Conservation (phyloP, 2,329 filamentous ascomycete species). For the Beauveria scarabaeidicola region DNA sequence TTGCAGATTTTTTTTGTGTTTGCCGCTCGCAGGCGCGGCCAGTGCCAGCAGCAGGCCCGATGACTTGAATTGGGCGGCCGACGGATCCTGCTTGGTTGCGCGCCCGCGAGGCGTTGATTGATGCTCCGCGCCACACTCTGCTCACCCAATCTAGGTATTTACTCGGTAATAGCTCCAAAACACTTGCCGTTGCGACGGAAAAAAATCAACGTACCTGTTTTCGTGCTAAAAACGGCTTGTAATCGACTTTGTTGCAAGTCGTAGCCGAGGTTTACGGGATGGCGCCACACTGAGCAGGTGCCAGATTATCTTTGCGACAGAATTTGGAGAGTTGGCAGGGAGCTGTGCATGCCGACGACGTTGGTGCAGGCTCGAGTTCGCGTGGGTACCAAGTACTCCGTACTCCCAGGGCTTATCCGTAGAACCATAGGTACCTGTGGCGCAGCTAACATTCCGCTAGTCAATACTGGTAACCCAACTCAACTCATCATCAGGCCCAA, state of each 20-base stretch:
- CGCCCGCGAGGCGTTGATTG: neutral
- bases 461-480: too few relatives aligned
- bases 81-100: conserved; percentile 3
- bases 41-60: neutral
- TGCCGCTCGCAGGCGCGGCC: conserved; percentile 4
- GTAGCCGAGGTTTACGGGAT: neutral
- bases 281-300: neutral
- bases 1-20: conserved; percentile 9
- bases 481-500: too few relatives aligned
- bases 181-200: neutral
- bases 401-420: neutral
- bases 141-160: neutral
- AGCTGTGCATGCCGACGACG: neutral
- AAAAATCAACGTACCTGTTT: neutral
- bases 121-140: conserved; percentile 1
- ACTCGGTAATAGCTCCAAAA: neutral
- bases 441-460: neutral
- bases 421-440: neutral
- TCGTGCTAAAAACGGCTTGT: neutral
- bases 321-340: neutral
- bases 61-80: neutral
- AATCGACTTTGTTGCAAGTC: neutral
- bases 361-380: too few relatives aligned
- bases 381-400: neutral
- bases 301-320: neutral